Evolutionary conservation across 2,329 filamentous ascomycete species (phyloP).

Genomic region (Nigrograna mackinnonii): DNA sequence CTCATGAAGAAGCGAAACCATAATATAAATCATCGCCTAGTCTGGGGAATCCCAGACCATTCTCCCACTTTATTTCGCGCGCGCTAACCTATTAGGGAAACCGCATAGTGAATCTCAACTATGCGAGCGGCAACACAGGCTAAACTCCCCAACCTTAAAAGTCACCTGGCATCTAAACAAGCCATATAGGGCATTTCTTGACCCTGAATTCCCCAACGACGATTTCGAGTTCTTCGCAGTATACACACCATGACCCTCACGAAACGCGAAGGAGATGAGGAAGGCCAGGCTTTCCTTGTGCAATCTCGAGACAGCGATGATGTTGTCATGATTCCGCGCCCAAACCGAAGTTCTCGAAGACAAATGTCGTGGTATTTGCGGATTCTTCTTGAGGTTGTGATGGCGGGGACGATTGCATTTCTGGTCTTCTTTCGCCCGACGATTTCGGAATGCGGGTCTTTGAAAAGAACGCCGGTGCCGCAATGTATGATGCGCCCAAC

Average conservation of each 20-base stretch:
- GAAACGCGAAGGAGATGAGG: conserved; percentile 10
- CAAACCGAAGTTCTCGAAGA: conserved; percentile 2
- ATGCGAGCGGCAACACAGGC: too few relatives aligned
- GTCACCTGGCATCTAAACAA: too few relatives aligned
- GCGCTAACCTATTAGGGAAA: too few relatives aligned
- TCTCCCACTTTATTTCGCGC: too few relatives aligned
- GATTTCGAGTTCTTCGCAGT: too few relatives aligned
- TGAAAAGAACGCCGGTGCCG: conserved; percentile 21
- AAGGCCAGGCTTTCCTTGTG: conserved; percentile 14
- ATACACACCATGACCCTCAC: conserved; percentile 1
- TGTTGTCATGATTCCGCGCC: neutral
- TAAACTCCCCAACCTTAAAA: too few relatives aligned
- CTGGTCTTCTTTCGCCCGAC: conserved; percentile 12
- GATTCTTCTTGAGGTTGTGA: conserved; percentile 13
- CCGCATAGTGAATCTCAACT: too few relatives aligned
- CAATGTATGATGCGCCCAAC: conserved; percentile 9
- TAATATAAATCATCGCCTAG: too few relatives aligned
- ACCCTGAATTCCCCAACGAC: too few relatives aligned
- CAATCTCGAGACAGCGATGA: conserved; percentile 5
- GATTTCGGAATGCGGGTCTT: conserved; percentile 1
- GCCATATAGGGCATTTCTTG: too few relatives aligned
- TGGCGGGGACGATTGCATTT: conserved; percentile 13
- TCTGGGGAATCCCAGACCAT: too few relatives aligned
- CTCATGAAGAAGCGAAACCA: too few relatives aligned
- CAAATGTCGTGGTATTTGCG: conserved; percentile 9